Conservation (phyloP, 768 basidiomycete species). For the Kwoniella botswanensis region DNA sequence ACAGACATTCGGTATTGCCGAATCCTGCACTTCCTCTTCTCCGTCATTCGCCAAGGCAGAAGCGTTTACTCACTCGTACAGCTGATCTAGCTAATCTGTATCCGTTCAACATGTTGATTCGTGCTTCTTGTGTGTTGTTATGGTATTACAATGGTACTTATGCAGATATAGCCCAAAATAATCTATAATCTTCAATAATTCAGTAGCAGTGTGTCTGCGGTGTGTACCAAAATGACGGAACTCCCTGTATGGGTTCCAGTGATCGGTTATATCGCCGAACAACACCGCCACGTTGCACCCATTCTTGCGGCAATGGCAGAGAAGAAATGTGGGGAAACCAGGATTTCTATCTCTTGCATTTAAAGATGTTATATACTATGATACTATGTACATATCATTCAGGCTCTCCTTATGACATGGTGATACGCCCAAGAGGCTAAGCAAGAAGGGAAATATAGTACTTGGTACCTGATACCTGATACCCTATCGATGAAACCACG, state of each 20-base stretch:
- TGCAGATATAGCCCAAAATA: neutral
- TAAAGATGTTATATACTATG: neutral
- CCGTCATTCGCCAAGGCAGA: no score
- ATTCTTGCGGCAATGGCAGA: slow-evolving; percentile 1
- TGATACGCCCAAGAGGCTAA: neutral
- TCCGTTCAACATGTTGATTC: slow-evolving; percentile 22
- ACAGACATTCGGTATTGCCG: slow-evolving; percentile 11
- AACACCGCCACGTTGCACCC: slow-evolving; percentile 18
- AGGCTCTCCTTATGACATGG: neutral
- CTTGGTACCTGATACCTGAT: neutral
- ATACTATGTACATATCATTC: neutral
- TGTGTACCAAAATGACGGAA: slow-evolving; percentile 7
- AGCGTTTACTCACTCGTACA: slow-evolving; percentile 15
- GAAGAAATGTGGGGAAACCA: neutral
- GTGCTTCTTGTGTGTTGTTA: neutral
- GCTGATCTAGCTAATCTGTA: slow-evolving; percentile 25
- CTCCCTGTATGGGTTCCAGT: neutral
- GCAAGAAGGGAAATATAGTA: neutral
- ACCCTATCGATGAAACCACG: neutral
- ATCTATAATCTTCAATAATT: neutral
- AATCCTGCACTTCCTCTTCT: neutral
- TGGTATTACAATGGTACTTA: neutral
- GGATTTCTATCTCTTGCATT: neutral
- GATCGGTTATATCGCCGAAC: slow-evolving; percentile 22
- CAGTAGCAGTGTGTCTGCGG: neutral